phyloP scores from a whole-genome alignment of 2,329 filamentous ascomycete species.

The Thielaviopsis punctulata region DNA sequence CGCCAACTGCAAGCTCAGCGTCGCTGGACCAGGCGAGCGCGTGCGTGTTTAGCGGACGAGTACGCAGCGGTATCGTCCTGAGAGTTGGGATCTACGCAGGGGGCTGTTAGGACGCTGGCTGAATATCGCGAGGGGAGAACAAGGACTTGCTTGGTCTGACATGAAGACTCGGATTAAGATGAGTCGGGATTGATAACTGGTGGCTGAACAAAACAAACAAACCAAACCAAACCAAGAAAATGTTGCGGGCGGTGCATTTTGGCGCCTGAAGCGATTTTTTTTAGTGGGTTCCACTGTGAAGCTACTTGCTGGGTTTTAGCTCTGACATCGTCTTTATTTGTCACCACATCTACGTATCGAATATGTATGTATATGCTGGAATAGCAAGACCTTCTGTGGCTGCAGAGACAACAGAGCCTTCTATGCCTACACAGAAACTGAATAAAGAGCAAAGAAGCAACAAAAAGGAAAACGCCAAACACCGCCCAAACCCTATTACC shows the following conservation, averaged over 20 bases:
- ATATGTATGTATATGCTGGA: not conserved
- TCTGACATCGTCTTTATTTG: not conserved
- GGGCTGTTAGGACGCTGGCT: not conserved
- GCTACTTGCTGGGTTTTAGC: too few relatives aligned
- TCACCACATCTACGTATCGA: too few relatives aligned
- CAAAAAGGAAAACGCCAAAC: not conserved
- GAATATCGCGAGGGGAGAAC: not conserved
- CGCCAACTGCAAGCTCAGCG: slow-evolving; percentile 37
- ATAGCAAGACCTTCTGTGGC: not conserved
- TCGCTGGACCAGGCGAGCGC: slow-evolving; percentile 37
- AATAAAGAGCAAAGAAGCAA: not conserved
- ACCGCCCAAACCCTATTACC: not conserved
- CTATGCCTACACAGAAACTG: not conserved
- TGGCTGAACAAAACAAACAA: not conserved
- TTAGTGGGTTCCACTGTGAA: not conserved
- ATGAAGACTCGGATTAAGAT: not conserved
- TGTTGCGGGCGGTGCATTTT: not conserved
- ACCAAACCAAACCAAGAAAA: not conserved
- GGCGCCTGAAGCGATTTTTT: not conserved
- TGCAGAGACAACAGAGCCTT: not conserved
- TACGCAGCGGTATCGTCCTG: slow-evolving; percentile 26
- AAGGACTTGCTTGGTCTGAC: slow-evolving; percentile 5
- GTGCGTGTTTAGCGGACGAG: slow-evolving; percentile 27
- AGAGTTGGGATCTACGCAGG: slow-evolving; percentile 27
- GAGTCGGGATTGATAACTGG: not conserved